These are phyloP conservation scores for Plenodomus lindquistii DNA, from an alignment of 2,329 filamentous ascomycete genomes.

Conservation along the genomic window DNA sequence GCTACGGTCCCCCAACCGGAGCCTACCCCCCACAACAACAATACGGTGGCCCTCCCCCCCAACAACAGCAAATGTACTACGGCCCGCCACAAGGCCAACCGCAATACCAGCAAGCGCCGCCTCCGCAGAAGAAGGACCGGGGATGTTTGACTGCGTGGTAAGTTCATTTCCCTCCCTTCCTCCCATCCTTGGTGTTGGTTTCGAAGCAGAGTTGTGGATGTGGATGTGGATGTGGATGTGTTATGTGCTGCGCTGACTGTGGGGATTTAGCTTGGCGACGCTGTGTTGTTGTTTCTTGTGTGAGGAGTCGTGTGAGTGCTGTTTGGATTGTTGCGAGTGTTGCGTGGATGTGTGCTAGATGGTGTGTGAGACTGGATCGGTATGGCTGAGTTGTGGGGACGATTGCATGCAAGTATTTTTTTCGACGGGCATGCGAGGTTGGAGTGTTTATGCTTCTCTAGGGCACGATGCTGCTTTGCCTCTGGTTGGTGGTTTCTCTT, in stretches of 20 bases:
- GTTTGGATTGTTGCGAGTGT: slow-evolving; percentile 61
- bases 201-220: slow-evolving; percentile 22
- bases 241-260: slow-evolving; percentile 10
- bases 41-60: slow-evolving; percentile 29
- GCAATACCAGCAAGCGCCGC: slow-evolving; percentile 57
- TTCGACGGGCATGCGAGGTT: too few relatives aligned
- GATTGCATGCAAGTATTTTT: too few relatives aligned
- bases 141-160: slow-evolving; percentile 38
- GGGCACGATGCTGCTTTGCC: too few relatives aligned
- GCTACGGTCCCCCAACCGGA: slow-evolving; percentile 27
- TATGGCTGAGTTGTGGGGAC: too few relatives aligned
- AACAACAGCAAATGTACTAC: slow-evolving; percentile 32
- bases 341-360: slow-evolving; percentile 22
- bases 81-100: slow-evolving; percentile 30
- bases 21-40: slow-evolving; percentile 13
- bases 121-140: slow-evolving; percentile 52
- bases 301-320: slow-evolving; percentile 67
- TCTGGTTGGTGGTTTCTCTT: too few relatives aligned
- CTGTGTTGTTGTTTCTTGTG: slow-evolving; percentile 68
- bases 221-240: slow-evolving; percentile 16
- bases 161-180: too few relatives aligned
- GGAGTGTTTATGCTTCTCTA: too few relatives aligned
- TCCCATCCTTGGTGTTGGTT: too few relatives aligned
- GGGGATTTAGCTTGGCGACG: slow-evolving; percentile 28
- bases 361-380: slow-evolving; percentile 9